These are phyloP conservation scores for Vicia faba DNA, from an alignment of 306 rosid species.

Conservation along the genomic window DNA sequence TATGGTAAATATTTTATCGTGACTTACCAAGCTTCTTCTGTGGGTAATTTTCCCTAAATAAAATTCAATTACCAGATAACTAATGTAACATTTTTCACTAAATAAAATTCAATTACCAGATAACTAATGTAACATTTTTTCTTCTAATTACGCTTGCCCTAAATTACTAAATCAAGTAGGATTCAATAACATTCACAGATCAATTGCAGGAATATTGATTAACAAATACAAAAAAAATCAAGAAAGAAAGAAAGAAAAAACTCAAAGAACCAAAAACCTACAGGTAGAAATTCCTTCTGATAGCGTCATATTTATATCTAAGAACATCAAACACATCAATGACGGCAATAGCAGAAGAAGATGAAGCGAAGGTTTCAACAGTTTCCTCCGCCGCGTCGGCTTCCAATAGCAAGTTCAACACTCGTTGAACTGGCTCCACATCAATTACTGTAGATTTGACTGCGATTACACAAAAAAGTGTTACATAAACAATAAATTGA, in stretches of 20 bases:
- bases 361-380: conserved; percentile 5
- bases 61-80: not conserved
- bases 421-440: conserved; percentile 64
- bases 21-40: not conserved
- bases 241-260: not conserved
- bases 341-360: conserved; percentile 50
- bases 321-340: conserved; percentile 63
- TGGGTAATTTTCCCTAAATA: not conserved
- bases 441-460: conserved; percentile 71
- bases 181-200: not conserved
- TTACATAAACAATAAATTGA: not conserved
- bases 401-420: conserved; percentile 47
- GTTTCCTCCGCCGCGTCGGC: conserved; percentile 53
- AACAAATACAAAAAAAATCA: conserved; percentile 12
- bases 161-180: not conserved
- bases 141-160: not conserved
- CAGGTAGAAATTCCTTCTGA: conserved; percentile 71
- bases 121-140: not conserved
- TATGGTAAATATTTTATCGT: not conserved
- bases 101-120: not conserved
- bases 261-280: conserved; percentile 32
- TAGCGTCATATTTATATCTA: conserved; percentile 61
- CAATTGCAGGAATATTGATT: not conserved
- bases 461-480: conserved; percentile 38
- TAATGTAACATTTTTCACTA: not conserved